These are phyloP conservation scores for Aureoboletus auriporus DNA, from an alignment of 768 basidiomycete species.

Conservation along the genomic window DNA sequence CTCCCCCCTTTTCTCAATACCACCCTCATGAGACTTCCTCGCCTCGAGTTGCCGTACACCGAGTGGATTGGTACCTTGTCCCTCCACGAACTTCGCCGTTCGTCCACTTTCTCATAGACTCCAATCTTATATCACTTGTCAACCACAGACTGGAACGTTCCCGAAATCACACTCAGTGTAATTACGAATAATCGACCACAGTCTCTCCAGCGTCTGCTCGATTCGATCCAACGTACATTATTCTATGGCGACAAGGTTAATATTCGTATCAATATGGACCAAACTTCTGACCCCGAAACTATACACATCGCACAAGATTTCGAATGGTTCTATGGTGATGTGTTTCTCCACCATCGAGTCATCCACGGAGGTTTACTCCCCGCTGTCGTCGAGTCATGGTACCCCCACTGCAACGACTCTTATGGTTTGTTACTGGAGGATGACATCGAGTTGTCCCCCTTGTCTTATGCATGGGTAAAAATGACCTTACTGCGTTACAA, in stretches of 20 bases:
- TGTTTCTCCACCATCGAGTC: conserved; percentile 67
- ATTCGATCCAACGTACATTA: conserved; percentile 51
- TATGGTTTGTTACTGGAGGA: conserved; percentile 84
- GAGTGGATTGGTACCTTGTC: conserved; percentile 63
- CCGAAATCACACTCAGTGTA: conserved; percentile 64
- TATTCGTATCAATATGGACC: conserved; percentile 72
- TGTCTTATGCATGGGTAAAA: conserved; percentile 85
- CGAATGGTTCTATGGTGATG: conserved; percentile 56
- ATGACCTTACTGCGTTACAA: conserved; percentile 75
- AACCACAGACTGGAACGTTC: conserved; percentile 66
- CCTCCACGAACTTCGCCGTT: conserved; percentile 40
- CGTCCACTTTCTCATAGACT: conserved; percentile 12
- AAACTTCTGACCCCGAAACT: conserved; percentile 64
- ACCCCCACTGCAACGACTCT: conserved; percentile 64
- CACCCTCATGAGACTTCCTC: conserved; percentile 42
- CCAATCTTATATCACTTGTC: neutral
- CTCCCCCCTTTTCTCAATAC: conserved; percentile 22
- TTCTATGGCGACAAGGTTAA: conserved; percentile 69
- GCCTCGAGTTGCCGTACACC: conserved; percentile 45
- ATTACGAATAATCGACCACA: conserved; percentile 74
- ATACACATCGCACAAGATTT: conserved; percentile 45
- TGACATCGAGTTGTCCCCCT: conserved; percentile 79
- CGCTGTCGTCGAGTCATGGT: conserved; percentile 89
- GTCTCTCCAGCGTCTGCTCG: conserved; percentile 65
- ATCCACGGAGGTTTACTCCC: conserved; percentile 77